A percentile compares a stretch with the other conserved stretches of the same genome.
Conservation (phyloP, 2,329 filamentous ascomycete genomes). For the Juglanconis juglandina region DNA sequence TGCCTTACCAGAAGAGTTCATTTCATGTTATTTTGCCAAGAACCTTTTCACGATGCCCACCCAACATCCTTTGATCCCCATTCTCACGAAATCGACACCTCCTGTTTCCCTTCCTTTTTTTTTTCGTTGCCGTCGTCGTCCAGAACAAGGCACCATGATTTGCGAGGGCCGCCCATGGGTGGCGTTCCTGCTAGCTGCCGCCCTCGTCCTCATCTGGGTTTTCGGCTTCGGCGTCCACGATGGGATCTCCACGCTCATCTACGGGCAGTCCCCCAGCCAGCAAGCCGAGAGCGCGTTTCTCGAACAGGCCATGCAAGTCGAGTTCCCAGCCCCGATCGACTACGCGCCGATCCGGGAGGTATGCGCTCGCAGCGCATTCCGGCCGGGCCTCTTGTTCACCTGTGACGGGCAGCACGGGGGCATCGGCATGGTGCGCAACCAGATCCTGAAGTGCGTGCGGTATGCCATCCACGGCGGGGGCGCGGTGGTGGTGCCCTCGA, state of each 20-base stretch:
- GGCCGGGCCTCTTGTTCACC: slow-evolving; percentile 33
- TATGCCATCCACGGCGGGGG: slow-evolving; percentile 37
- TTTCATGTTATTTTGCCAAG: too few relatives aligned
- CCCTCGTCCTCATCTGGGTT: slow-evolving; percentile 16
- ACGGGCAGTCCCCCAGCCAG: slow-evolving; percentile 2
- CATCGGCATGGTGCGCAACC: slow-evolving; percentile 37
- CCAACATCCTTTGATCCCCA: not conserved
- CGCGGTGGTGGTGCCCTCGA: slow-evolving; percentile 34
- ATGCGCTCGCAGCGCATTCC: slow-evolving; percentile 31
- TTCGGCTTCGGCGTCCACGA: slow-evolving; percentile 17
- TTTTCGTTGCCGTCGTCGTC: not conserved
- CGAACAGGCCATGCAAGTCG: slow-evolving; percentile 27
- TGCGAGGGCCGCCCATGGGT: slow-evolving; percentile 14
- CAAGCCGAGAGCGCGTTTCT: slow-evolving; percentile 23
- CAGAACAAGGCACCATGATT: slow-evolving; percentile 6
- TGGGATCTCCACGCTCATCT: slow-evolving; percentile 12
- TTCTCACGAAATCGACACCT: not conserved
- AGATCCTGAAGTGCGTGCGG: slow-evolving; percentile 38
- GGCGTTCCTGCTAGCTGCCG: slow-evolving; percentile 11
- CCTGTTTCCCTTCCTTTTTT: not conserved
- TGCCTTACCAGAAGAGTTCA: not conserved
- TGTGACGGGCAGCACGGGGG: slow-evolving; percentile 38
- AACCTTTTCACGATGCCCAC: too few relatives aligned
- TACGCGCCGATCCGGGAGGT: slow-evolving; percentile 31
- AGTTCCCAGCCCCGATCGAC: slow-evolving; percentile 33